These are phyloP conservation scores for Aspergillus fijiensis DNA, from an alignment of 2,329 filamentous ascomycete species.

Conservation along the genomic window DNA sequence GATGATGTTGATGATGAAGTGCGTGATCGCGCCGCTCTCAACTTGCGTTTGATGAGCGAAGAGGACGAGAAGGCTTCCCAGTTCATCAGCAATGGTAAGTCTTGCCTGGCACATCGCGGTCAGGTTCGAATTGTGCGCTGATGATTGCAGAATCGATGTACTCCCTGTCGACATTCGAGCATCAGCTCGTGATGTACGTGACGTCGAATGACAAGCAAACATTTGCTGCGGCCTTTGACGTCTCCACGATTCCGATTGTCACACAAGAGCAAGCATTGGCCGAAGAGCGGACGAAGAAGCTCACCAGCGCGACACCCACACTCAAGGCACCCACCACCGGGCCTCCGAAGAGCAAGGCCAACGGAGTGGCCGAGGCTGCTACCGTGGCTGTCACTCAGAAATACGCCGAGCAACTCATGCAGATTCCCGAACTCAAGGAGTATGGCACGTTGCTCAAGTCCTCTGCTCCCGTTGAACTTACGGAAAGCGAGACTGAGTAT, in stretches of 20 bases:
- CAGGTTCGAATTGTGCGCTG: conserved; percentile 17
- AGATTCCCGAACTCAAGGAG: conserved; percentile 85
- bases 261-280: conserved; percentile 94
- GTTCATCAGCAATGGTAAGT: conserved; percentile 88
- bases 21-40: conserved; percentile 88
- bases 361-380: conserved; percentile 71
- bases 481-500: conserved; percentile 96
- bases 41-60: conserved; percentile 86
- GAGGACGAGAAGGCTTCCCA: conserved; percentile 80
- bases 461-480: conserved; percentile 79
- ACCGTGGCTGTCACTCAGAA: conserved; percentile 80
- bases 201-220: conserved; percentile 85
- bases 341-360: conserved; percentile 67
- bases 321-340: conserved; percentile 88
- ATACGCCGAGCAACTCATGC: conserved; percentile 81
- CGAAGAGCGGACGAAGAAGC: conserved; percentile 95
- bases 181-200: conserved; percentile 96
- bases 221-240: conserved; percentile 84
- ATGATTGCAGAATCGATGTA: conserved; percentile 77
- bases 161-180: conserved; percentile 90
- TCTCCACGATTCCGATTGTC: conserved; percentile 86
- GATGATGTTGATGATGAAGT: conserved; percentile 98
- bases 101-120: background rate
- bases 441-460: conserved; percentile 93
- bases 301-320: conserved; percentile 85